These are phyloP conservation scores for Vitis hybrid DNA, from an alignment of 177 flowering plant genomes.

Conservation along the genomic window DNA sequence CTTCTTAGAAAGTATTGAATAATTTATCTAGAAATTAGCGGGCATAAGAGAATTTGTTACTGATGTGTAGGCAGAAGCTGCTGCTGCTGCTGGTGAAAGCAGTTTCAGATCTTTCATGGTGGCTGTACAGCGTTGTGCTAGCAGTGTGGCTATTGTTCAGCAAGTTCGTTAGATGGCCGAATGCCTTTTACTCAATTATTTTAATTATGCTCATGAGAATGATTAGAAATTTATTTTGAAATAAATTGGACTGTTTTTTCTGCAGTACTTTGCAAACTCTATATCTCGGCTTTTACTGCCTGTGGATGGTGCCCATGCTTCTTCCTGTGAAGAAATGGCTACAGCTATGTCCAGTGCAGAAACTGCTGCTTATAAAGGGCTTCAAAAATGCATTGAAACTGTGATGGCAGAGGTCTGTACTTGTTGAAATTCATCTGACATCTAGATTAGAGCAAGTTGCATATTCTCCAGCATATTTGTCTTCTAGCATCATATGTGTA, in stretches of 20 bases:
- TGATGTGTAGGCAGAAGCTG: constrained; percentile 90
- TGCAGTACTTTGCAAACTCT: constrained; percentile 89
- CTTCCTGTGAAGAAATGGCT: constrained; percentile 98
- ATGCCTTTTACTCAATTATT: neutral
- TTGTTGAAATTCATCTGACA: constrained; percentile 5
- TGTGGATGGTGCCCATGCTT: constrained; percentile 99
- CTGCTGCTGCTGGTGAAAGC: constrained; percentile 99
- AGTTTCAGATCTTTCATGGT: constrained; percentile 99
- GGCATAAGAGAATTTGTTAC: constrained; percentile 1
- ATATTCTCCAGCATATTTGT: neutral
- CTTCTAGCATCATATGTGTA: neutral
- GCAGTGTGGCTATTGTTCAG: constrained; percentile 97
- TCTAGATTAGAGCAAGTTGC: neutral
- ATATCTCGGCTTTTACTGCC: constrained; percentile 91
- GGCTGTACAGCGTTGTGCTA: constrained; percentile 96
- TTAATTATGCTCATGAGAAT: neutral
- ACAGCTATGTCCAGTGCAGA: constrained; percentile 96
- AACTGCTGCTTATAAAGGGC: constrained; percentile 94
- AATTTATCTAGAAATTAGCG: constrained; percentile 2
- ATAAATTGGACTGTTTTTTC: constrained; percentile 8
- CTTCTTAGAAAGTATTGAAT: neutral
- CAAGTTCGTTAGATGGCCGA: constrained; percentile 53
- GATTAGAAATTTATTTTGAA: neutral
- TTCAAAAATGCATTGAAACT: constrained; percentile 97
- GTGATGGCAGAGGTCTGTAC: constrained; percentile 95